phyloP scores from a whole-genome alignment of 2,329 filamentous ascomycete genomes.

The Coleophoma eucalyptorum region DNA sequence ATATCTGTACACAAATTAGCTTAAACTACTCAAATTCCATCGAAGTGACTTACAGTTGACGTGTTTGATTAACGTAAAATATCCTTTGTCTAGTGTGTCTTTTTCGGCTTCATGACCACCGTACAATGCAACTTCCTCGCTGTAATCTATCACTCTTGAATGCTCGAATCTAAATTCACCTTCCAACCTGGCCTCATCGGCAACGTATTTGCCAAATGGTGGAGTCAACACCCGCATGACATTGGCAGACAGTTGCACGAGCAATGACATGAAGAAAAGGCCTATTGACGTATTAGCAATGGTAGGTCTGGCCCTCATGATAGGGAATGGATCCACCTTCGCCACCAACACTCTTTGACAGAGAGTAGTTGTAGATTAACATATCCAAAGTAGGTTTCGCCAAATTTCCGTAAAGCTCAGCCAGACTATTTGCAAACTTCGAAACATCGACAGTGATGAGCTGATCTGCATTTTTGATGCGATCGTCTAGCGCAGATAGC shows the following conservation, averaged over 20 bases:
- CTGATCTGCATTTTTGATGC: constrained; percentile 98
- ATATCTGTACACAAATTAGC: constrained; percentile 48
- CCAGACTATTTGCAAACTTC: constrained; percentile 91
- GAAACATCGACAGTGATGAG: constrained; percentile 95
- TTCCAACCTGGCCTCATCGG: constrained; percentile 89
- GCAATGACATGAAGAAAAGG: constrained; percentile 88
- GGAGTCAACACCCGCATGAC: constrained; percentile 93
- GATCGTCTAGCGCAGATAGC: constrained; percentile 88
- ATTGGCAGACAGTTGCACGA: constrained; percentile 87
- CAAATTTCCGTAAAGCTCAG: constrained; percentile 92
- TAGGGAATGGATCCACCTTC: constrained; percentile 47
- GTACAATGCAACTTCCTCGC: constrained; percentile 91
- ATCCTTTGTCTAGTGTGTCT: constrained; percentile 94
- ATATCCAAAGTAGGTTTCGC: constrained; percentile 95
- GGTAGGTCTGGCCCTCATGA: background rate
- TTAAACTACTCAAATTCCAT: too few species aligned
- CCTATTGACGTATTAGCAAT: constrained; percentile 29
- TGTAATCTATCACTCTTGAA: constrained; percentile 90
- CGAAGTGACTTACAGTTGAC: constrained; percentile 60
- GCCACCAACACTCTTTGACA: constrained; percentile 92
- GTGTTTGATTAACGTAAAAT: constrained; percentile 98
- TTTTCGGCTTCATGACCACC: constrained; percentile 92
- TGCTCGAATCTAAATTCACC: constrained; percentile 97
- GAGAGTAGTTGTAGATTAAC: constrained; percentile 92
- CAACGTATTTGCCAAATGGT: constrained; percentile 95